Conservation (phyloP, 2,329 filamentous ascomycete species). For the Alternaria angustiovoidea region DNA sequence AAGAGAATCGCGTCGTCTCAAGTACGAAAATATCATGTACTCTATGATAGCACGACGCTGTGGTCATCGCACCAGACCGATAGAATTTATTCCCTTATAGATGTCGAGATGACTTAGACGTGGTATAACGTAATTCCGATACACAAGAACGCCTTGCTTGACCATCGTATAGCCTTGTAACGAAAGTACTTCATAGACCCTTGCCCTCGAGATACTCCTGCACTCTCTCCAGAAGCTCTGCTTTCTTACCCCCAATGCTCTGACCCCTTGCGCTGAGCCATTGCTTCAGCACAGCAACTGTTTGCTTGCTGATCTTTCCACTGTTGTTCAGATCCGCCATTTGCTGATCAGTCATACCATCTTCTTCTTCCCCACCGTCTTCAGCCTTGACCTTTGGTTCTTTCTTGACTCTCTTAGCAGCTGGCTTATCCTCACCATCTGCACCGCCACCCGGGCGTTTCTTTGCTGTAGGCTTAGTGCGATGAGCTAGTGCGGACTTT, state of each 20-base stretch:
- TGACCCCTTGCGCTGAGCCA: slow-evolving; percentile 39
- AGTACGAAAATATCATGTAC: no score
- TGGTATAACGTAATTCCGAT: no score
- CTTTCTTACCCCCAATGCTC: slow-evolving; percentile 45
- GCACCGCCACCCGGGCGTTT: slow-evolving; percentile 53
- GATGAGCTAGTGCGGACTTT: slow-evolving; percentile 52
- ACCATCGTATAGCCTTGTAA: no score
- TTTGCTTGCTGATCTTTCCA: slow-evolving; percentile 54
- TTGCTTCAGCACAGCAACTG: slow-evolving; percentile 45
- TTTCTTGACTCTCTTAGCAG: slow-evolving; percentile 38
- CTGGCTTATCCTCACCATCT: slow-evolving; percentile 26
- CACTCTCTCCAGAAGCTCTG: slow-evolving; percentile 46
- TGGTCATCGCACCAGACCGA: no score
- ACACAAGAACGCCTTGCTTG: no score
- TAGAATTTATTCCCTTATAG: no score
- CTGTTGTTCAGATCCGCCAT: slow-evolving; percentile 56
- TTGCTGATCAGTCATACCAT: slow-evolving; percentile 53
- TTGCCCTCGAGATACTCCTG: slow-evolving; percentile 27
- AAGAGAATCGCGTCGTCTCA: no score
- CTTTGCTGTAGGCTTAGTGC: slow-evolving; percentile 47
- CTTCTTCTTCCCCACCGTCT: slow-evolving; percentile 22
- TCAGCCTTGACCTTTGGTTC: slow-evolving; percentile 37
- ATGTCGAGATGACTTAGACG: no score
- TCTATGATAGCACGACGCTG: no score
- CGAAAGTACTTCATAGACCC: no score